phyloP scores from a whole-genome alignment of 83 land plant genomes.

The Thuja plicata region DNA sequence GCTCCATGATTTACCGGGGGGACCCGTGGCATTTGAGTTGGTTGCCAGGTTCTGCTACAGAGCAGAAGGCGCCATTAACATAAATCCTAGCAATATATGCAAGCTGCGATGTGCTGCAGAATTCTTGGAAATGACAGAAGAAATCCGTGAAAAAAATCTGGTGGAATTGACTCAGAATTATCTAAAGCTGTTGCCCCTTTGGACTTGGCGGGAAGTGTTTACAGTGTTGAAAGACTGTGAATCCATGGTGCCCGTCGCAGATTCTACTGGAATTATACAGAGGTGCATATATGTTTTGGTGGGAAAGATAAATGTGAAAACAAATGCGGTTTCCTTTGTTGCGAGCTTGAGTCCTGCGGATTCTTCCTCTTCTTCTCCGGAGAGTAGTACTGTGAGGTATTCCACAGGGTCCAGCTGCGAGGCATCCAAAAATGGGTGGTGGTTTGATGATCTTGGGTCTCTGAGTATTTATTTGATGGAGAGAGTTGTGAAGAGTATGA shows the following conservation, averaged over 20 bases:
- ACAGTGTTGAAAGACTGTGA: conserved; percentile 54
- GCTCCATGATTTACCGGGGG: conserved; percentile 67
- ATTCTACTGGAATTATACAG: conserved; percentile 30
- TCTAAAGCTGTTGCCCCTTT: conserved; percentile 31
- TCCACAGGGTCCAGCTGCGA: conserved; percentile 50
- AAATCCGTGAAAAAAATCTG: conserved; percentile 22
- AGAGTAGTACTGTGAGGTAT: conserved; percentile 36
- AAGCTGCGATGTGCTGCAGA: conserved; percentile 37
- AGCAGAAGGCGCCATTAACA: conserved; percentile 23
- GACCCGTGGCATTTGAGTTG: conserved; percentile 60
- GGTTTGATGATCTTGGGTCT: conserved; percentile 60
- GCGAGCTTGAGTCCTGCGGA: conserved; percentile 28
- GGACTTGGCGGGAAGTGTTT: conserved; percentile 61
- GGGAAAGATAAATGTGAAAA: conserved; percentile 22
- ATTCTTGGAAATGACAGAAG: conserved; percentile 65
- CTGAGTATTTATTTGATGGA: conserved; percentile 37
- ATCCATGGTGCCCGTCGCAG: conserved; percentile 16
- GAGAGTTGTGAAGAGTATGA: conserved; percentile 41
- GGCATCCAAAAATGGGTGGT: conserved; percentile 51
- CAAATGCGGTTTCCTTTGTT: neutral
- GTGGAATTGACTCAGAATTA: conserved; percentile 38
- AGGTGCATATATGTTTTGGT: conserved; percentile 49
- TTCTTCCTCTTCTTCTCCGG: conserved; percentile 56
- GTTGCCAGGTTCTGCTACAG: conserved; percentile 61
- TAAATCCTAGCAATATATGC: conserved; percentile 41